Evolutionary conservation across 257 asterid genomes (phyloP), one percentile per base, ranked within the genome.

Genomic region (Forsythia viridissima): DNA sequence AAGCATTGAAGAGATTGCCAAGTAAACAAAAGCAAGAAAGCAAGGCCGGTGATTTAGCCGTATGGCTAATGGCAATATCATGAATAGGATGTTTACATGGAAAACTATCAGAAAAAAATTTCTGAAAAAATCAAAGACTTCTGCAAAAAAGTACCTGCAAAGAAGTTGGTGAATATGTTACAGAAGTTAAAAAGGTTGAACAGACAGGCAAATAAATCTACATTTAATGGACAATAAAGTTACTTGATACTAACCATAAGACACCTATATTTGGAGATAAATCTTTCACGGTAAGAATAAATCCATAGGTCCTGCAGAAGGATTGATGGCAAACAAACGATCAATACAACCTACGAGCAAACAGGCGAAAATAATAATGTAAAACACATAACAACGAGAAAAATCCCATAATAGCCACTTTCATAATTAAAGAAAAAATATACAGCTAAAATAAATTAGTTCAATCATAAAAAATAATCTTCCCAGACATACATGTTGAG

Each of bases 111-210:
- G 88, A 87, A 96, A 96, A 83, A 96, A 96, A 72, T 85, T 82
- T 86, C 97, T 90, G 93, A 96, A 96, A 82, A 96, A 96, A 79
- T 96, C 99, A 61, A 96, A 96, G 83, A 93, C 98, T 87, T 96
- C 99, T 18, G 99, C 99, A 55, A 96, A 96, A 91, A 96, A 91
- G 89, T 96, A 96, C 99, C 99, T 96, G 96, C 86, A 83, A 77
- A 57, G 71, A 80, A 81, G 77, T 70, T 70, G 68, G 77, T 70
- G 77, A 68, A 72, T 34, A 52, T 42, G 76, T 83, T 75, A 80
- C 16, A n/a, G 66, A 71, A 75, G 67, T 7, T 70, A 68, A 73
- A 81, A 80, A 61, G 80, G 55, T 59, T 30, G 57, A 72, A 79
- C 20, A 39, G 68, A 71, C 12, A 74, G 34, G 48, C 67, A 63